Evolutionary conservation across 169 alveolate genomes (phyloP), one percentile per base, ranked within the genome.

Genomic region (Babesia caballi): DNA sequence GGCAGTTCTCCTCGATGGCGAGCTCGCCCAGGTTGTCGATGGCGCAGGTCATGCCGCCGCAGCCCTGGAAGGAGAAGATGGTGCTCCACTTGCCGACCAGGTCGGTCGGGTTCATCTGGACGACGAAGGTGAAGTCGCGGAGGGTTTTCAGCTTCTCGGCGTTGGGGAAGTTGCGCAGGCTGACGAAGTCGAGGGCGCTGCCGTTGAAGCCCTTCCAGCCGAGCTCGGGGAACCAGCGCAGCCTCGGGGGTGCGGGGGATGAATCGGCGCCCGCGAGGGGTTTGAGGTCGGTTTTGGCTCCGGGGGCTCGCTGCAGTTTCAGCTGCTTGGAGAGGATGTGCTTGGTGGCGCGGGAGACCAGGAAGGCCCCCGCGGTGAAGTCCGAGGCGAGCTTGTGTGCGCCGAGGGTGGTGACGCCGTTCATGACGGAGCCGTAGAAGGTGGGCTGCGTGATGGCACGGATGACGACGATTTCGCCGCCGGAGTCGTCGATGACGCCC

Each of bases 11-110:
- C 63, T 90, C 94, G 33, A 92, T 50, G 40, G 86, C 75, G 27
- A 92, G 63, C 41, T 92, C 95, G 15, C 91, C 92, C 50, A 56
- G 60, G 61, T 91, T 87, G 74, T 85, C 89, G 14, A 91, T 60
- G 11, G 92, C 85, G 14, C 92, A 69, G 46, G 82, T 59, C 27
- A 90, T 65, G 11, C 96, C 96, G 8, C 91, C 94, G 72, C 96
- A 92, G 57, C 61, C 50, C 63, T 78, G 80, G 35, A 78, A 78
- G 11, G 87, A 78, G 36, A 78, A 78, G 23, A 78, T 11, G 1
- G 82, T 70, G 15, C 63, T 65, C 87, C 87, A 78, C 44, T 78
- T 57, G 9, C 87, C 87, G 35, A 47, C 63, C 21, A 73, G 66
- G 11, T 68, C 90, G 25, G 84, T 88, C 15, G 87, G 74, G 19